Base-by-base conservation (phyloP, 2,329 filamentous ascomycete species). In the Myotisia sp. region DNA sequence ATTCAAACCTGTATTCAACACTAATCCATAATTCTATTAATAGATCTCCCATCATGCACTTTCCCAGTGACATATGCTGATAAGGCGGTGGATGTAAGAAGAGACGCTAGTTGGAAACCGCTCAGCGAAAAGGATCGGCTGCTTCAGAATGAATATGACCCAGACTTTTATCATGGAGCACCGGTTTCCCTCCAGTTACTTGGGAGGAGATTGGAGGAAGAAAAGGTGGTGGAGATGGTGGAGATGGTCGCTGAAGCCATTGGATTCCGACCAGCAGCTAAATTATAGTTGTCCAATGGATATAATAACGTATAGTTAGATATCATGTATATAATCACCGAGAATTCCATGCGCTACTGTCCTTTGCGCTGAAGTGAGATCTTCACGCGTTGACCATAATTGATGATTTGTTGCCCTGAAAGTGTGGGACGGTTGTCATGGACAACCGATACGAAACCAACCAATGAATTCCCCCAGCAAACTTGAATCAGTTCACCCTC, bases 141-240 rank as follows among this genome's bases (percentile, higher is more conserved):
- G 14, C 50, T 52, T 22, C 48, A 52, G 26, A 38, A 36, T 2
- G 49, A 51, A 19, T 52, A 46, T 34, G 40, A 42, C 16, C 41
- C 48, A 2, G 47, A 50, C 6, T 50, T 53, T 38, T 52, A 53
- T 35, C 43, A 53, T 19, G 46, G 50, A 14, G 47, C 48, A 2
- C 50, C 50, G 4, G 50, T 52, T 9, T 45, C 46, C 4, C 34
- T 53, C 38, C 50, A 53, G 32, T 35, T 51, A 17, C 39, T 48
- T 3, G 48, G 49, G 6, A 40, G 39, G 21, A 34, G 50, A 13
- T 39, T 51, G 6, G 50, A 53, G 37, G 49, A 52, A 28, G 49
- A 49, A 42, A 52, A 53, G 28, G 47, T 51, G 5, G 29, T 61
- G 26, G 56, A 60, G 34, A 53, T 59, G 51, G 50, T 50, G 9